phyloP scores from a whole-genome alignment of 306 rosid genomes.

The Hippophae gyantsensis region DNA sequence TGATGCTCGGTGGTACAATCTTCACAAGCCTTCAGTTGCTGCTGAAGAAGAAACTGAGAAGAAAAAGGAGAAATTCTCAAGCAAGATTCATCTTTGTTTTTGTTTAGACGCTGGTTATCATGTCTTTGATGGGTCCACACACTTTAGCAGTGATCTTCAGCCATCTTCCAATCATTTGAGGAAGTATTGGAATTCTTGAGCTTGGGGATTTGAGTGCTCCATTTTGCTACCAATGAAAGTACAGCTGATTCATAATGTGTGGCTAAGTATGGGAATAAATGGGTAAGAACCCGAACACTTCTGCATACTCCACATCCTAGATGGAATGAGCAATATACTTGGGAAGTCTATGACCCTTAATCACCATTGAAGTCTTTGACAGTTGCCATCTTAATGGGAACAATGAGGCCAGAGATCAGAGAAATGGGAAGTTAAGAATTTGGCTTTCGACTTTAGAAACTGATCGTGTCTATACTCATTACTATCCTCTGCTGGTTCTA shows the following conservation, averaged over 20 bases:
- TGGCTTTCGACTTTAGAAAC: constrained; percentile 80
- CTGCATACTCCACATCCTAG: constrained; percentile 62
- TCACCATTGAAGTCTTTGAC: constrained; percentile 78
- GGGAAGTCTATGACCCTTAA: constrained; percentile 89
- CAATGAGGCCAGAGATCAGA: constrained; percentile 52
- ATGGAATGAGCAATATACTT: constrained; percentile 96
- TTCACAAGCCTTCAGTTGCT: constrained; percentile 40
- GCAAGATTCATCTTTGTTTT: constrained; percentile 69
- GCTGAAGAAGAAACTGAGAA: constrained; percentile 44
- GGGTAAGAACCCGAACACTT: constrained; percentile 84
- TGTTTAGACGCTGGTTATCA: constrained; percentile 75
- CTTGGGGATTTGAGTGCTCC: constrained; percentile 77
- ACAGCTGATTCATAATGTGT: constrained; percentile 84
- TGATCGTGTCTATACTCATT: constrained; percentile 70
- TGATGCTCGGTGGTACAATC: constrained; percentile 63
- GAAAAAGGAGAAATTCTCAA: constrained; percentile 76
- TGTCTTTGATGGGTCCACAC: constrained; percentile 92
- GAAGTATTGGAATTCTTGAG: constrained; percentile 72
- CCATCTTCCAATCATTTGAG: constrained; percentile 69
- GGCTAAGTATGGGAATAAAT: constrained; percentile 90
- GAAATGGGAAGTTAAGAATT: constrained; percentile 85
- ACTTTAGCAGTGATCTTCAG: constrained; percentile 83
- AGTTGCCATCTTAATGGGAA: constrained; percentile 56
- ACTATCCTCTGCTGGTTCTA: constrained; percentile 74
- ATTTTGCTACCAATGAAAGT: constrained; percentile 67